Evolutionary conservation across 2,329 filamentous ascomycete genomes (phyloP), one percentile per base, ranked within the genome.

Genomic region (Neoscytalidium dimidiatum): DNA sequence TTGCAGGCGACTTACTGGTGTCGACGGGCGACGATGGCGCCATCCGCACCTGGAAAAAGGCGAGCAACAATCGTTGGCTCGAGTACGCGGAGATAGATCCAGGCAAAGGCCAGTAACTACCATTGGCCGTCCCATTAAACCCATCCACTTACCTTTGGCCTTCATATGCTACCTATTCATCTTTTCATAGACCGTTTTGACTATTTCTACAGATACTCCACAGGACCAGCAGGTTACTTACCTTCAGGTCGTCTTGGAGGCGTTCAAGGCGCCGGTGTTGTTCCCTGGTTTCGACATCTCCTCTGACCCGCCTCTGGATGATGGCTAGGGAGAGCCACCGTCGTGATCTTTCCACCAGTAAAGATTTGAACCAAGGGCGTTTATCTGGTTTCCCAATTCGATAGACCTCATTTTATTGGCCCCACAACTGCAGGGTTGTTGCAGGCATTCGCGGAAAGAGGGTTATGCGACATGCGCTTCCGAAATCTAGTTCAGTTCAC

Each of bases 21-120:
- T 90, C 88, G 44, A 91, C 90, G 1, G 91, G 91, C 3, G 91
- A 94, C 68, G 90, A 94, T 74, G 91, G 90, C 11, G 86, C 77
- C 6, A 78, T 82, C 29, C 76, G 80, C 48, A 77, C 82, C 17
- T 84, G 82, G 81, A 83, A 83, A 73, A 82, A 80, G 72, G 78
- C 78, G 8, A 72, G 79, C 58, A 80, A 81, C 52, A 80, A 79
- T 35, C 77, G 79, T 62, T 84, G 82, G 82, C 70, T 79, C 5
- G 81, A 83, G 68, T 82, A 81, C 64, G 78, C 80, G 13, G 80
- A 83, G 70, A 80, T 83, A 41, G 80, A 82, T 28, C 49, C 61
- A 31, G 49, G 51, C 38, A 64, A 64, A 53, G 61, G 61, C 26
- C 38, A 56, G 49, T 64, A 38, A 46, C 26, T 28, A 46, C 26